Evolutionary conservation across 495 filamentous ascomycete genomes (phyloP).

Genomic region (Hypoxylon rickii): DNA sequence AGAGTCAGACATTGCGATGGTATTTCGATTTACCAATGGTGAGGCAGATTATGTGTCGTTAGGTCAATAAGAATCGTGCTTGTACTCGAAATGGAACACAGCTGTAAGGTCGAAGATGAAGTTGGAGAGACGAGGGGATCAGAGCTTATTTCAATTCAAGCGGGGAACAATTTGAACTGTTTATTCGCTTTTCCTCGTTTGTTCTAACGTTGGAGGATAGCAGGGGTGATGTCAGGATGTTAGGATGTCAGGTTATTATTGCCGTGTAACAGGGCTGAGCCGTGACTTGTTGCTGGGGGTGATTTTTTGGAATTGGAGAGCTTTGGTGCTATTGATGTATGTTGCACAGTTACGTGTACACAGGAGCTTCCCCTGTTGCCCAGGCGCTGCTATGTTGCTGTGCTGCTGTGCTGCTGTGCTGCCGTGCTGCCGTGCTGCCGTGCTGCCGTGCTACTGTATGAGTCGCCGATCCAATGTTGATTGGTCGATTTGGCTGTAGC

Average conservation of each 20-base stretch:
- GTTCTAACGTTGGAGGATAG: not conserved
- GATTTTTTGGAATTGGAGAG: too few species aligned
- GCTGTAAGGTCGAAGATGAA: not conserved
- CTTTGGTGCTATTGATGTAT: not conserved
- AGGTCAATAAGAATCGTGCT: not conserved
- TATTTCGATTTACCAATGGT: too few species aligned
- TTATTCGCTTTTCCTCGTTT: not conserved
- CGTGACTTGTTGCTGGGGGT: constrained; percentile 10
- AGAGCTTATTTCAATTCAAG: not conserved
- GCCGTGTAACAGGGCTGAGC: constrained; percentile 7
- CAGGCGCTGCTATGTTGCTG: too few species aligned
- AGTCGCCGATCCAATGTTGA: too few species aligned
- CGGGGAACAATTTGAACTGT: constrained; percentile 2
- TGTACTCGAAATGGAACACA: constrained; percentile 7
- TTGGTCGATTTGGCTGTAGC: too few species aligned
- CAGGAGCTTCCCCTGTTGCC: too few species aligned
- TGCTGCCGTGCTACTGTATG: too few species aligned
- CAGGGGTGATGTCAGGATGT: constrained; percentile 19
- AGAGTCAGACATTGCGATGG: constrained; percentile 17
- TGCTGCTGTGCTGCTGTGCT: too few species aligned
- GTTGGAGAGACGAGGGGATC: not conserved
- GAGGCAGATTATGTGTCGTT: not conserved
- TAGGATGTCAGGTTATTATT: not conserved
- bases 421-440: too few species aligned
- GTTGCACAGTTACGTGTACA: too few species aligned